Evolutionary conservation across 2,329 filamentous ascomycete species (phyloP), one percentile per base, ranked within the genome.

Genomic region (Leptographium galeiforme): DNA sequence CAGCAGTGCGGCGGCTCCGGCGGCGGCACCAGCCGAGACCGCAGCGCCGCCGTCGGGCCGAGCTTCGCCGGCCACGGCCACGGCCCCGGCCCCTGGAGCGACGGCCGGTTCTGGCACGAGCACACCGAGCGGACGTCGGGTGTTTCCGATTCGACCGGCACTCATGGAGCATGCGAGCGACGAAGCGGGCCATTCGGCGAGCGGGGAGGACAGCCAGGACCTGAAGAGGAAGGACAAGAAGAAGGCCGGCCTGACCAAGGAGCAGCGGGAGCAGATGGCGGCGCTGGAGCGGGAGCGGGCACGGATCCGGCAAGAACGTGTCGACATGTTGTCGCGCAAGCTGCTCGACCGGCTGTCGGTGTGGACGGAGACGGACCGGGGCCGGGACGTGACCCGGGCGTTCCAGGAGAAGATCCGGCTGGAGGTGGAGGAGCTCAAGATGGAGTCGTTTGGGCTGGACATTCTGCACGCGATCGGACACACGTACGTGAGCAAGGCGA

Each of bases 331-430:
- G 16, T 76, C 82, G 13, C 82, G 82, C 66, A 97, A 97, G 72
- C 78, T 98, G 30, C 72, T 93, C 56, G 89, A 96, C 67, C 85
- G 90, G 55, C 81, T 97, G 64, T 90, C 85, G 59, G 82, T 97
- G 44, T 97, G 90, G 91, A 96, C 93, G 7, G 93, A 98, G 74
- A 96, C 91, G 4, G 93, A 97, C 71, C 95, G 93, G 72, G 81
- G 85, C 47, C 57, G 70, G 14, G 89, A 95, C 61, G 88, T 96
- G 56, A 97, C 91, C 38, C 73, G 72, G 55, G 87, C 93, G 0
- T 98, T 97, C 74, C 84, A 90, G 67, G 88, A 91, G 66, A 96
- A 98, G 79, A 96, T 87, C 60, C 81, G 84, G 43, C 81, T 97
- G 43, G 93, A 98, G 71, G 88, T 95, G 32, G 93, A 98, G 73